These are phyloP conservation scores for Yarrowia alimentaria DNA, from an alignment of 805 yeast species.

Conservation along the genomic window DNA sequence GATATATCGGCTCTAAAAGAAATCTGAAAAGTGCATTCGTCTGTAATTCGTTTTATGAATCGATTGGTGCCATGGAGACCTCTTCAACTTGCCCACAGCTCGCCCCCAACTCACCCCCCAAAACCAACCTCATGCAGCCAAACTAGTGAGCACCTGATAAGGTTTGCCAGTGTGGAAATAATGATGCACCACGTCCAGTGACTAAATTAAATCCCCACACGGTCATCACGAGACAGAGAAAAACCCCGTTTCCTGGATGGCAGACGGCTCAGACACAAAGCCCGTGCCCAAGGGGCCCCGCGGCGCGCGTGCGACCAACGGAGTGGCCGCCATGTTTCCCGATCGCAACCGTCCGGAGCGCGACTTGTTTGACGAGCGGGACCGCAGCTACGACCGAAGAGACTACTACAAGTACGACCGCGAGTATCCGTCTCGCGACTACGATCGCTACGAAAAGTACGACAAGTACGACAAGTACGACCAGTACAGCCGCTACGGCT, in stretches of 20 bases:
- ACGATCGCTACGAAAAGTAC: conserved; percentile 4
- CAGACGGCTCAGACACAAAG: conserved; percentile 23
- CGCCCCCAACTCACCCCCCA: not conserved
- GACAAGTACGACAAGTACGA: conserved; percentile 4
- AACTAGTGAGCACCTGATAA: no score
- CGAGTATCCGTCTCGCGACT: conserved; percentile 5
- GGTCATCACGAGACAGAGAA: conserved; percentile 7
- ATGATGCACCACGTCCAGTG: conserved; percentile 28
- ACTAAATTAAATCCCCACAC: conserved; percentile 27
- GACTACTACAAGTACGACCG: no score
- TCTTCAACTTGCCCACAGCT: not conserved
- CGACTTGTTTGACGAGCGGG: not conserved
- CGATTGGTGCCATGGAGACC: no score
- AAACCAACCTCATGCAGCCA: not conserved
- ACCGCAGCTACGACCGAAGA: conserved; percentile 19
- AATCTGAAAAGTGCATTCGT: no score
- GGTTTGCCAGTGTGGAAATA: conserved; percentile 23
- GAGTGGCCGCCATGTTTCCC: not conserved
- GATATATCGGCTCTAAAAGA: no score
- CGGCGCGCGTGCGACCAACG: conserved; percentile 1
- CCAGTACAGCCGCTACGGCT: not conserved
- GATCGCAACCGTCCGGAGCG: conserved; percentile 9
- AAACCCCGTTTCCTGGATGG: conserved; percentile 2
- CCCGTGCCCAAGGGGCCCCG: conserved; percentile 26
- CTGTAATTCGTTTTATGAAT: no score